phyloP scores from a whole-genome alignment of 73 alveolate genomes.

The Paramecium sonneborni region DNA sequence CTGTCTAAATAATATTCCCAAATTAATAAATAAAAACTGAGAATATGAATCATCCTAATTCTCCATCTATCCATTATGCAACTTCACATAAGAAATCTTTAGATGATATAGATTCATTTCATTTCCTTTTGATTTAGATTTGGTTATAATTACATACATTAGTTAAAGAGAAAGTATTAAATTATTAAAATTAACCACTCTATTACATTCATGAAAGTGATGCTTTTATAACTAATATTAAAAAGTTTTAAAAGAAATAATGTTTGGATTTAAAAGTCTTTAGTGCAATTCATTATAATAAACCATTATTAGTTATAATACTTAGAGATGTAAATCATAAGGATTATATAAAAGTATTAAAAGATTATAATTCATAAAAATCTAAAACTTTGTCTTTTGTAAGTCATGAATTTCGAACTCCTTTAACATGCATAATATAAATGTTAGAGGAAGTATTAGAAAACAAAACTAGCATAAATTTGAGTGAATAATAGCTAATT shows the following conservation, averaged over 20 bases:
- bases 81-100: background rate
- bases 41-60: background rate
- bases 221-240: background rate
- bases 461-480: background rate
- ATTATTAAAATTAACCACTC: background rate
- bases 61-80: conserved; percentile 4
- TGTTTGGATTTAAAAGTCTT: conserved; percentile 22
- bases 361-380: conserved; percentile 53
- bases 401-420: conserved; percentile 70
- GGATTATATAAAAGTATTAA: conserved; percentile 55
- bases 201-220: conserved; percentile 37
- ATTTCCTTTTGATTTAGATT: background rate
- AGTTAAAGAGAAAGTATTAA: background rate
- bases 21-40: background rate
- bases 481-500: background rate
- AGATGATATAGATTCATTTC: background rate
- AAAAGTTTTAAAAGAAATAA: background rate
- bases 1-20: background rate
- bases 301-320: conserved; percentile 3
- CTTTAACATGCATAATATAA: conserved; percentile 59
- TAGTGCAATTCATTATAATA: background rate
- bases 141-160: background rate
- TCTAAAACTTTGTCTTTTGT: conserved; percentile 62
- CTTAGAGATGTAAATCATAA: conserved; percentile 63
- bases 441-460: conserved; percentile 48